Percentiles rank a stretch among this genome's conserved stretches.
phyloP scores from a whole-genome alignment of 495 filamentous ascomycete species.

The Aspergillus sclerotiicarbonarius region DNA sequence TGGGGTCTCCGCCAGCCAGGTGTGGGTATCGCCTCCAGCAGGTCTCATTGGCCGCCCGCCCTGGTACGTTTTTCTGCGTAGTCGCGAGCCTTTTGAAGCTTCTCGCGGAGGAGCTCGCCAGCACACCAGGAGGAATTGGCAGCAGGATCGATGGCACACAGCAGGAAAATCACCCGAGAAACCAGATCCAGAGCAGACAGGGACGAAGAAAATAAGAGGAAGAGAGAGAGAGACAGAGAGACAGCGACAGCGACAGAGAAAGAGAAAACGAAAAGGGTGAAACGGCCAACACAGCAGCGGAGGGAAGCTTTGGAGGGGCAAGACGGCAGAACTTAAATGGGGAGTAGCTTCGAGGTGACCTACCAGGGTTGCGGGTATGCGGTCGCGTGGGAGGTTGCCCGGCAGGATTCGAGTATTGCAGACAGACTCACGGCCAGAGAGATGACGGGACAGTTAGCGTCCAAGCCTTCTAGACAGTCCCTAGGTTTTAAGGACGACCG shows the following conservation, averaged over 20 bases:
- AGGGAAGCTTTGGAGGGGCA: slow-evolving; percentile 21
- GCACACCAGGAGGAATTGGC: slow-evolving; percentile 3
- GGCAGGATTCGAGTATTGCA: slow-evolving; percentile 5
- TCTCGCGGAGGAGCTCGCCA: slow-evolving; percentile 12
- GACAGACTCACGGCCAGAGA: background rate
- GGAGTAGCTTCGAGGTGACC: background rate
- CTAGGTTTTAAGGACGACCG: slow-evolving; percentile 1
- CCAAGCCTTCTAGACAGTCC: background rate
- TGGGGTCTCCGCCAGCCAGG: slow-evolving; percentile 15
- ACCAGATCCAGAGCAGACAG: background rate
- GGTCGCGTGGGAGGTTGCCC: slow-evolving; percentile 19
- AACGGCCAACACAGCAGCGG: background rate
- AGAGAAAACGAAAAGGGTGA: background rate
- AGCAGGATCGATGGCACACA: no score
- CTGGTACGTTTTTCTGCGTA: background rate
- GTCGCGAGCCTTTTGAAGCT: slow-evolving; percentile 12
- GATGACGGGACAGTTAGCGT: background rate
- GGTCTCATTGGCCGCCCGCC: slow-evolving; percentile 25
- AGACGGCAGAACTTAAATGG: slow-evolving; percentile 8
- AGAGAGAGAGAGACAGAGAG: background rate
- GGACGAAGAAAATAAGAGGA: background rate
- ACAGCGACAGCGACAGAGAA: background rate
- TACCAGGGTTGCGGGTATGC: background rate
- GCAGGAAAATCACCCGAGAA: background rate
- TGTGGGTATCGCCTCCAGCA: slow-evolving; percentile 23